These are phyloP conservation scores for Galerina sulciceps DNA, from an alignment of 768 basidiomycete genomes.

Conservation along the genomic window DNA sequence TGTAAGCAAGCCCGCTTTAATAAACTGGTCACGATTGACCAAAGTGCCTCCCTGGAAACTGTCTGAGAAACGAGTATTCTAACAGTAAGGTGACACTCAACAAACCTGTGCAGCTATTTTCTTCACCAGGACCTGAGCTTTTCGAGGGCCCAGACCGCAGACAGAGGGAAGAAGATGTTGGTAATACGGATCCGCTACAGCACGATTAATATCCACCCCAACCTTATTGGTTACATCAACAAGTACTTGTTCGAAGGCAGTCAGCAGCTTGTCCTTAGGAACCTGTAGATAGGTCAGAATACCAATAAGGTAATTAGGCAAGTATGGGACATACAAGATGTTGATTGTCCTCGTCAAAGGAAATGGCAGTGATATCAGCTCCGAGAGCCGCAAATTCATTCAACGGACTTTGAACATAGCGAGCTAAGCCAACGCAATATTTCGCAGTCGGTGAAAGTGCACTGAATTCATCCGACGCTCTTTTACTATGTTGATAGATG, in stretches of 20 bases:
- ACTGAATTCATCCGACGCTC: constrained; percentile 84
- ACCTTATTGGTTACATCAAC: constrained; percentile 92
- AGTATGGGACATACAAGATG: constrained; percentile 62
- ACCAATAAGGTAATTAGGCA: constrained; percentile 1
- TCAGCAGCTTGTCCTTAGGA: constrained; percentile 81
- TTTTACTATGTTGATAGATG: constrained; percentile 89
- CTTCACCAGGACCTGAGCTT: constrained; percentile 83
- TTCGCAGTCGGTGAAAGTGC: constrained; percentile 77
- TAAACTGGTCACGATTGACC: constrained; percentile 86
- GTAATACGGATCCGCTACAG: constrained; percentile 87
- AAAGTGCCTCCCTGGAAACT: constrained; percentile 68
- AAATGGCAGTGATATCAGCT: constrained; percentile 78
- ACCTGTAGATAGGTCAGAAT: constrained; percentile 50
- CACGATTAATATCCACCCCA: constrained; percentile 96
- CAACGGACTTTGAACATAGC: constrained; percentile 91
- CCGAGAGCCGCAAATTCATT: constrained; percentile 95
- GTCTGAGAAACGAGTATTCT: background rate
- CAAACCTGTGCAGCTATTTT: constrained; percentile 78
- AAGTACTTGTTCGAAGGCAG: constrained; percentile 81
- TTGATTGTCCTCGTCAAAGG: constrained; percentile 86
- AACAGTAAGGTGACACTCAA: constrained; percentile 17
- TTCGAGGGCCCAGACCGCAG: constrained; percentile 92
- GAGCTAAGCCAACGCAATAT: constrained; percentile 93
- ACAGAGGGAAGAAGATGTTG: constrained; percentile 88
- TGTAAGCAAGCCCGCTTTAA: constrained; percentile 77